Percentiles rank a stretch among this genome's conserved stretches.
These are phyloP conservation scores for Drechslerella coelobrocha DNA, from an alignment of 2,329 filamentous ascomycete species.

Conservation along the genomic window DNA sequence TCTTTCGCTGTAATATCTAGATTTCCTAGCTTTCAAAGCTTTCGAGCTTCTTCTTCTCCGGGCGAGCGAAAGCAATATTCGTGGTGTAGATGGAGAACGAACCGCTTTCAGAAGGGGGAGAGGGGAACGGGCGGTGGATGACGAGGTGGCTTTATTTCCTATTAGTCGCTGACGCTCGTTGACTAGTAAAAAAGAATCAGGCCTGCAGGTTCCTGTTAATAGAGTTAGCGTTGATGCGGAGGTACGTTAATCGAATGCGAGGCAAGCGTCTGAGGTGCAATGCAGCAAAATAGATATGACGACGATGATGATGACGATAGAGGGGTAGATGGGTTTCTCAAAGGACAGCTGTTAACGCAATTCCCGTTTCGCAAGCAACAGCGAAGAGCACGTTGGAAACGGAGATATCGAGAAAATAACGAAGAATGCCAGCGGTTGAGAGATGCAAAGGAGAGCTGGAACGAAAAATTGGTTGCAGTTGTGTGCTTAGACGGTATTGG, in stretches of 20 bases:
- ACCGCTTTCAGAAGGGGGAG: neutral
- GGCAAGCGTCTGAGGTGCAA: neutral
- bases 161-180: too few relatives aligned
- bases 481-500: conserved; percentile 19
- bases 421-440: conserved; percentile 1
- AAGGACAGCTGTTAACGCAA: neutral
- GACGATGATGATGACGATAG: conserved; percentile 10
- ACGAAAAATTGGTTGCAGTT: conserved; percentile 29
- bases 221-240: neutral
- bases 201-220: conserved; percentile 1
- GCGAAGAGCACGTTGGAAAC: conserved; percentile 52
- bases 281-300: neutral
- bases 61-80: neutral
- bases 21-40: too few relatives aligned
- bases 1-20: too few relatives aligned
- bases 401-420: conserved; percentile 22
- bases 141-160: neutral
- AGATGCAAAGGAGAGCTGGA: conserved; percentile 16
- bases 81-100: neutral
- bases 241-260: neutral
- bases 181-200: conserved; percentile 4
- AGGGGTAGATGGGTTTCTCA: conserved; percentile 3
- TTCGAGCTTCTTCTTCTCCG: conserved; percentile 2
- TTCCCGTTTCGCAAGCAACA: neutral
- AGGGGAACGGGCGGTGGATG: neutral